phyloP scores from a whole-genome alignment of 352 stramenopile species.

The Phytopythium mirpurense region DNA sequence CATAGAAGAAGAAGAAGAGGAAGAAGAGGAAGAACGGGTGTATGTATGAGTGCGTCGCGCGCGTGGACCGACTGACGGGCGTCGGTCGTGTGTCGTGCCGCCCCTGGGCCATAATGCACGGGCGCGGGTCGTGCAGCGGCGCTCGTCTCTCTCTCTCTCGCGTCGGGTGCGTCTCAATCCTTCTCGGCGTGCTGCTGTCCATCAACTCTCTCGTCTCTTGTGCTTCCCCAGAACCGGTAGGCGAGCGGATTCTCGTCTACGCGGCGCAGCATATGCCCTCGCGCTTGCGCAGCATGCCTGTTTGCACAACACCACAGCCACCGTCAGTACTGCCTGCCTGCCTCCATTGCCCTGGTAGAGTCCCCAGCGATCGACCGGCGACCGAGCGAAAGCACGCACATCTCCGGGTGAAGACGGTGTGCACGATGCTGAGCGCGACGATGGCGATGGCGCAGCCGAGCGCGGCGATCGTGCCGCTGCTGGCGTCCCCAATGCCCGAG shows the following conservation, averaged over 20 bases:
- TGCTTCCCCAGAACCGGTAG: too few species aligned
- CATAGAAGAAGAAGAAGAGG: neutral
- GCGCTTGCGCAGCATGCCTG: slow-evolving; percentile 49
- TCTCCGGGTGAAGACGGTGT: slow-evolving; percentile 63
- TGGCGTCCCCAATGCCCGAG: slow-evolving; percentile 44
- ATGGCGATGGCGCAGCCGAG: slow-evolving; percentile 39
- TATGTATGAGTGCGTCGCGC: slow-evolving; percentile 2
- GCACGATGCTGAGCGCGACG: slow-evolving; percentile 49
- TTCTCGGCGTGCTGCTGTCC: too few species aligned
- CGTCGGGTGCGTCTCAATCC: too few species aligned
- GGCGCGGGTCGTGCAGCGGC: neutral
- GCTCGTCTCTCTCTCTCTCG: too few species aligned
- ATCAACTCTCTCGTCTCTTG: too few species aligned
- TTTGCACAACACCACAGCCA: neutral
- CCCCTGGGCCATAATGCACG: neutral
- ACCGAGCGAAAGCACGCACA: slow-evolving; percentile 32
- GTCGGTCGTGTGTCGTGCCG: neutral
- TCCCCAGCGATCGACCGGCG: neutral
- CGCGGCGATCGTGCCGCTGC: slow-evolving; percentile 50
- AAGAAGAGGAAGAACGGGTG: neutral
- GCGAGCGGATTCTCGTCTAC: too few species aligned
- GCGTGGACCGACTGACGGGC: neutral
- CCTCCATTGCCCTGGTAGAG: too few species aligned
- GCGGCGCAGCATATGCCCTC: slow-evolving; percentile 33
- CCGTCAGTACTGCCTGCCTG: too few species aligned